A percentile compares a stretch with the other conserved stretches of the same genome.
Conservation (phyloP, 2,329 filamentous ascomycete genomes). For the Ascochyta lentis region DNA sequence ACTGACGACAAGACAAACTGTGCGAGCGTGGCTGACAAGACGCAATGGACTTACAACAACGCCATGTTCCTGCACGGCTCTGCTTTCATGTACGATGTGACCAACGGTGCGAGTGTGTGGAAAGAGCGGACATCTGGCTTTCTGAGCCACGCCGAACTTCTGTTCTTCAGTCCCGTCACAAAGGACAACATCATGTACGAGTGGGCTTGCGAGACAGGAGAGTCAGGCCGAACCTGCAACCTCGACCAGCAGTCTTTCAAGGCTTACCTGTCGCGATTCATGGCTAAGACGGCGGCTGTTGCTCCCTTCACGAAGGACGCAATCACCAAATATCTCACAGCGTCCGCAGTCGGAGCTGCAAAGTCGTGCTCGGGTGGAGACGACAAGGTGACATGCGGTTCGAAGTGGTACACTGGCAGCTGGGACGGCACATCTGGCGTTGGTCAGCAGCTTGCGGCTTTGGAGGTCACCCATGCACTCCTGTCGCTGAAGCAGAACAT, state of each 20-base stretch:
- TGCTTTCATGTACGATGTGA: constrained; percentile 63
- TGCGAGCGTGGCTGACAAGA: constrained; percentile 55
- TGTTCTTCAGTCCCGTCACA: constrained; percentile 62
- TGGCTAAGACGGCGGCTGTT: constrained; percentile 53
- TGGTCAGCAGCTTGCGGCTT: constrained; percentile 54
- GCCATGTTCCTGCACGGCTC: constrained; percentile 63
- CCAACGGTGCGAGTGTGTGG: constrained; percentile 59
- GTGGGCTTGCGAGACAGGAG: constrained; percentile 66
- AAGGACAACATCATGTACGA: constrained; percentile 68
- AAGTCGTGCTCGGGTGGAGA: constrained; percentile 52
- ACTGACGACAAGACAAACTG: constrained; percentile 61
- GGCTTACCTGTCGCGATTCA: constrained; percentile 74
- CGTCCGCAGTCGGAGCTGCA: constrained; percentile 53
- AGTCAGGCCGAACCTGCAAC: constrained; percentile 62
- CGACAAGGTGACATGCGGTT: constrained; percentile 52
- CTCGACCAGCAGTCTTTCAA: constrained; percentile 78
- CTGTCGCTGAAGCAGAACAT: constrained; percentile 44
- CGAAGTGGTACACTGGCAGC: constrained; percentile 53
- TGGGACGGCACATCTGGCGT: constrained; percentile 53
- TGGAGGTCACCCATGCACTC: constrained; percentile 55
- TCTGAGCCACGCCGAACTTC: constrained; percentile 55
- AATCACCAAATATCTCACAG: constrained; percentile 49
- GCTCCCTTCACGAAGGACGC: constrained; percentile 51
- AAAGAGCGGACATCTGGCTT: constrained; percentile 65
- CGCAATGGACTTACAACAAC: constrained; percentile 65